Evolutionary conservation across 1,284 basidiomycete species (phyloP).

Genomic region (Caloboletus firmus): DNA sequence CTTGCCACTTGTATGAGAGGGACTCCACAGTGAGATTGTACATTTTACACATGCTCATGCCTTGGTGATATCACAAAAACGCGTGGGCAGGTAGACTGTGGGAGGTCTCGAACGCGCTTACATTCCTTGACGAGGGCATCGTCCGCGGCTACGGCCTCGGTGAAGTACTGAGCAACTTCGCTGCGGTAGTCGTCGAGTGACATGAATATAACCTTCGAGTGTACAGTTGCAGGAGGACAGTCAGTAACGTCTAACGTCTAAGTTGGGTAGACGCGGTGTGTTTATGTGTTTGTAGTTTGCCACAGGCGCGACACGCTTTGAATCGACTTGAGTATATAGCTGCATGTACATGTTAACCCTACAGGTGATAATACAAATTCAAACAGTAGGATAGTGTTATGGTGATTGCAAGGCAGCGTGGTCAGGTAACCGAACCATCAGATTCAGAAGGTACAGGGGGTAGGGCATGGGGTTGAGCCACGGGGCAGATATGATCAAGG

Average conservation of each 20-base stretch:
- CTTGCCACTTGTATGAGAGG: conserved; percentile 76
- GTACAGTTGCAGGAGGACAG: background rate
- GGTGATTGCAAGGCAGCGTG: conserved; percentile 8
- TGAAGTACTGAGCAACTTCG: conserved; percentile 36
- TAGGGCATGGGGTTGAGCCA: conserved; percentile 22
- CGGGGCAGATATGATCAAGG: conserved; percentile 21
- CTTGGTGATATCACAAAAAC: conserved; percentile 37
- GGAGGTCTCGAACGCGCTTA: conserved; percentile 29
- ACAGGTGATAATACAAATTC: conserved; percentile 35
- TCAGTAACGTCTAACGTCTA: too few relatives aligned
- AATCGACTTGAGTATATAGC: too few relatives aligned
- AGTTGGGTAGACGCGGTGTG: background rate
- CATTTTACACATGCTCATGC: conserved; percentile 62
- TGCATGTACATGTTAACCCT: conserved; percentile 21
- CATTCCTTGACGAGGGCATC: conserved; percentile 48
- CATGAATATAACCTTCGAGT: conserved; percentile 18
- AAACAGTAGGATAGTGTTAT: conserved; percentile 25
- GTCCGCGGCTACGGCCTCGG: conserved; percentile 36
- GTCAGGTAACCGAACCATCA: conserved; percentile 18
- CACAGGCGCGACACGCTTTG: conserved; percentile 20
- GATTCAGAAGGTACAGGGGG: conserved; percentile 11
- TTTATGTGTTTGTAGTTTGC: conserved; percentile 4
- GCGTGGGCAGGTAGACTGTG: conserved; percentile 1
- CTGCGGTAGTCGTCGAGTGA: conserved; percentile 23
- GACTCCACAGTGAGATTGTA: conserved; percentile 57